A percentile compares a stretch with the other conserved stretches of the same genome.
Conservation (phyloP, 2,329 filamentous ascomycete genomes). For the Aspergillus sp. region DNA sequence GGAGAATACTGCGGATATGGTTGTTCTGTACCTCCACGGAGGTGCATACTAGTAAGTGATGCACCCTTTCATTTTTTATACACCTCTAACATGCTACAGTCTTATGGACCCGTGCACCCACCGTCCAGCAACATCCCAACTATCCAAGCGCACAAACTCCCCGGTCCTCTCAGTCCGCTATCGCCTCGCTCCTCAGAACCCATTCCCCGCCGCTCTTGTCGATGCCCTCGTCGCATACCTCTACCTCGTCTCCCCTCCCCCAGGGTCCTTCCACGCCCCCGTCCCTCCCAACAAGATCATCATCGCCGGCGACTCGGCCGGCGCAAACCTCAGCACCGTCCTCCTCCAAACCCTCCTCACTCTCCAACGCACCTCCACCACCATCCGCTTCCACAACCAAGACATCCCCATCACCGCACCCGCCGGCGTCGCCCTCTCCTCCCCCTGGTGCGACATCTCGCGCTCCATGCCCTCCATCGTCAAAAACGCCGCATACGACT, state of each 20-base stretch:
- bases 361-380: slow-evolving; percentile 34
- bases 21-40: slow-evolving; percentile 49
- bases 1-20: slow-evolving; percentile 41
- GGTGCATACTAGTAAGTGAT: slow-evolving; percentile 46
- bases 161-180: slow-evolving; percentile 47
- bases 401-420: slow-evolving; percentile 42
- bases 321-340: slow-evolving; percentile 43
- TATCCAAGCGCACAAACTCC: slow-evolving; percentile 42
- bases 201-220: slow-evolving; percentile 48
- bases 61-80: background rate
- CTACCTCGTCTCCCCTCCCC: slow-evolving; percentile 46
- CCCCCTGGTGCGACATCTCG: slow-evolving; percentile 45
- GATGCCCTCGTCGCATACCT: slow-evolving; percentile 51
- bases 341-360: slow-evolving; percentile 46
- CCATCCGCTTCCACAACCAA: slow-evolving; percentile 42
- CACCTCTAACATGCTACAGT: slow-evolving; percentile 20
- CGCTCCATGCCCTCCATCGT: slow-evolving; percentile 43
- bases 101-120: slow-evolving; percentile 47
- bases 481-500: slow-evolving; percentile 43
- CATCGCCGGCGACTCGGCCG: slow-evolving; percentile 49
- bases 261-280: slow-evolving; percentile 42
- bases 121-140: slow-evolving; percentile 35
- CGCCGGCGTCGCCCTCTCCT: slow-evolving; percentile 39
- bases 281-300: slow-evolving; percentile 46
- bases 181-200: slow-evolving; percentile 48